Evolutionary conservation across 2,329 filamentous ascomycete genomes (phyloP), one percentile per base, ranked within the genome.

Genomic region (Colletotrichum tofieldiae): DNA sequence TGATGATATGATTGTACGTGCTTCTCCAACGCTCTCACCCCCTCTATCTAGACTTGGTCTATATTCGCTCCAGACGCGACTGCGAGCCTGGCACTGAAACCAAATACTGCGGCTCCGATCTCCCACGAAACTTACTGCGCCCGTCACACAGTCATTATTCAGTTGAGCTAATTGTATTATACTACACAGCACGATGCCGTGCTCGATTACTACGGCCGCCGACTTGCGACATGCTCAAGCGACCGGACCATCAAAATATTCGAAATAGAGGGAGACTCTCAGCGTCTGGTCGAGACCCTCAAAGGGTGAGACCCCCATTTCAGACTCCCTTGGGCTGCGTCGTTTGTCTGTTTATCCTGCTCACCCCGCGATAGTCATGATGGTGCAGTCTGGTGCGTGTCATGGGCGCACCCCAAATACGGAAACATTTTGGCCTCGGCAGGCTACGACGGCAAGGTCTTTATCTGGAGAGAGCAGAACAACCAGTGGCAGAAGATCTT

Each of bases 241-340:
- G 96, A 99, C 85, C 95, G 96, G 82, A 98, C 96, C 59, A 97
- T 99, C 87, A 98, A 98, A 87, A 98, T 99, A 81, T 99, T 98
- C 81, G 96, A 99, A 84, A 93, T 99, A 67, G 96, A 98, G 79
- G 94, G 95, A 79, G 95, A 98, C 78, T 90, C 93, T 77, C 96
- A 99, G 84, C 91, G 94, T 75, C 86, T 98, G 77, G 90, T 94
- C 43, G 96, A 98, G 86, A 99, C 96, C 35, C 87, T 99, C 76
- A 98, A 97, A 85, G 96, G 96, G 94, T 97, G 89, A 79, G 86
- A 9, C 39, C 20, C 80, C 26, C 32, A 47, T 12, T 35, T 55
- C 51, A 52, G 41, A 51, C 23, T 11, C 14, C 23, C 20, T 32
- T 41, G 45, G 45, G 3, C 20, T 58, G 39, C 65, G 67, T 62